Conservation (phyloP, 2,329 filamentous ascomycete species). For the Hymenoscyphus linearis region DNA sequence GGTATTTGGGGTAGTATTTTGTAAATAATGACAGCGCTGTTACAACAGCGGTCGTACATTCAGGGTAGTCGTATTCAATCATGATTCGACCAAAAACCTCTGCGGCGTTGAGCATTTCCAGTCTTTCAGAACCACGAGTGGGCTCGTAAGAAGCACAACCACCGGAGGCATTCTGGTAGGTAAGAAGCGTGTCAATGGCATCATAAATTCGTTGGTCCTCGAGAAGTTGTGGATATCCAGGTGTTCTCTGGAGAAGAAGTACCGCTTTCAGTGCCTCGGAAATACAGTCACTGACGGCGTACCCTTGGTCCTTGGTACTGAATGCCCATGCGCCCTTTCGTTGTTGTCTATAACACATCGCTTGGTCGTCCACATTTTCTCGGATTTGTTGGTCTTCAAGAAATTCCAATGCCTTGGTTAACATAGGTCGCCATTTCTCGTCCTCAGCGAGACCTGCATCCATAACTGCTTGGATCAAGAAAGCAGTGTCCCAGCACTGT, state of each 20-base stretch:
- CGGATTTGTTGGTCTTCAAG: conserved; percentile 88
- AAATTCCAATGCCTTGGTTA: conserved; percentile 75
- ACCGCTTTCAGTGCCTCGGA: conserved; percentile 85
- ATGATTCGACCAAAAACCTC: conserved; percentile 97
- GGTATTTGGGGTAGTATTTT: conserved; percentile 75
- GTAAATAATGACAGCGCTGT: conserved; percentile 81
- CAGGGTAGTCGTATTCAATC: conserved; percentile 97
- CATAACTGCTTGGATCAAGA: conserved; percentile 76
- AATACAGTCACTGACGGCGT: conserved; percentile 92
- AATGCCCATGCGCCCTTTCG: conserved; percentile 96
- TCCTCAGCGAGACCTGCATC: conserved; percentile 75
- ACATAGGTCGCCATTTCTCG: conserved; percentile 74
- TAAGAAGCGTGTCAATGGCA: conserved; percentile 82
- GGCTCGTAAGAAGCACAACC: conserved; percentile 89
- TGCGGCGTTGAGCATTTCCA: conserved; percentile 88
- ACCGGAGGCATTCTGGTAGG: conserved; percentile 83
- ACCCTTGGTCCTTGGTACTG: conserved; percentile 86
- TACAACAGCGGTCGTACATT: conserved; percentile 93
- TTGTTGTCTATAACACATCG: conserved; percentile 79
- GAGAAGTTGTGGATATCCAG: conserved; percentile 68
- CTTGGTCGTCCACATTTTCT: conserved; percentile 72
- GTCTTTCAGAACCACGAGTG: conserved; percentile 66
- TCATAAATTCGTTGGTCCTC: conserved; percentile 76
- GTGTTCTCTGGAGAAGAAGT: conserved; percentile 74
- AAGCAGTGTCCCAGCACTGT: conserved; percentile 94